These are phyloP conservation scores for Trametes sp. DNA, from an alignment of 1,284 basidiomycete genomes.

Conservation along the genomic window DNA sequence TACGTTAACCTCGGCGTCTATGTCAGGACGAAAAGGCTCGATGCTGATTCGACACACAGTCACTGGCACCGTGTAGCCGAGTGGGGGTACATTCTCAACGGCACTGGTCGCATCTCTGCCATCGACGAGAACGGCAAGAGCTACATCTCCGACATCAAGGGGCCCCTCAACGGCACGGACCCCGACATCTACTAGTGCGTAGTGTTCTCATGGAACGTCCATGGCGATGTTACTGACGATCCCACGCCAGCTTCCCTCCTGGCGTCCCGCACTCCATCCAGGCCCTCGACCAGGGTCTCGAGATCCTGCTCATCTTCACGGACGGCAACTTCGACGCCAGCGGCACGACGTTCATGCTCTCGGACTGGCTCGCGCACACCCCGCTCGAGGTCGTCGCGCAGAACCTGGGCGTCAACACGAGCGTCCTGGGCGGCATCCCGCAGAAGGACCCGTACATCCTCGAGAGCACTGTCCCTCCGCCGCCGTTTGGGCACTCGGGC, in stretches of 20 bases:
- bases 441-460: constrained; percentile 40
- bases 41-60: constrained; percentile 22
- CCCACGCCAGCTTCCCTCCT: constrained; percentile 35
- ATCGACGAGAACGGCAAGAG: constrained; percentile 37
- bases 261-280: constrained; percentile 40
- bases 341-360: constrained; percentile 42
- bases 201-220: neutral
- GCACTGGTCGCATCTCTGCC: constrained; percentile 38
- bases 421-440: constrained; percentile 34
- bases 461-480: constrained; percentile 32
- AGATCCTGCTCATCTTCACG: constrained; percentile 40
- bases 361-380: constrained; percentile 41
- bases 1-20: constrained; percentile 10
- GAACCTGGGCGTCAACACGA: constrained; percentile 38
- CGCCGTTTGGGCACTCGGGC: constrained; percentile 34
- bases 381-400: constrained; percentile 39
- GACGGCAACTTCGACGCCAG: constrained; percentile 41
- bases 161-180: constrained; percentile 35
- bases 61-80: constrained; percentile 43
- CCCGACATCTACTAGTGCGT: constrained; percentile 40
- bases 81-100: constrained; percentile 40
- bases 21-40: neutral
- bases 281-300: constrained; percentile 39
- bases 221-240: neutral
- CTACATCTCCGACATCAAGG: constrained; percentile 37